These are phyloP conservation scores for Podila epigama DNA, from an alignment of 192 early-diverging fungal genomes.

Conservation along the genomic window DNA sequence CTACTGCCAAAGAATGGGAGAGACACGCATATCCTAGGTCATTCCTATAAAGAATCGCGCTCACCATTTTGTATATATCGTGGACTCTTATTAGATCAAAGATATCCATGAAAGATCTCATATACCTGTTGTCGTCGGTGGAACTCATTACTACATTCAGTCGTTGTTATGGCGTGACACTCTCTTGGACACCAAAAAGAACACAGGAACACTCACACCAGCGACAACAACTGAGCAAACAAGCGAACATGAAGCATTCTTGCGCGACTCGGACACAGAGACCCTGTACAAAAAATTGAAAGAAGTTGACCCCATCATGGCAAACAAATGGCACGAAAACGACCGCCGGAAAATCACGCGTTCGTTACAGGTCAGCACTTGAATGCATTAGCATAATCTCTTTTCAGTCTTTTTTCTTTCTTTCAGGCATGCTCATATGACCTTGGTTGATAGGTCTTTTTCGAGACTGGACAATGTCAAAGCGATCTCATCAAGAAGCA, in stretches of 20 bases:
- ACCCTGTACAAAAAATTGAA: slow-evolving; percentile 74
- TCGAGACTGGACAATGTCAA: slow-evolving; percentile 75
- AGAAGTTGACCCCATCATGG: slow-evolving; percentile 85
- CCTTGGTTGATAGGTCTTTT: slow-evolving; percentile 57
- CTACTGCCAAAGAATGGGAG: not conserved
- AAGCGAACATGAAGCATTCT: slow-evolving; percentile 26
- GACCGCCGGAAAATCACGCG: slow-evolving; percentile 88
- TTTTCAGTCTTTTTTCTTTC: not conserved
- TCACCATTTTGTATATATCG: no score
- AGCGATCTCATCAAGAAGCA: slow-evolving; percentile 80
- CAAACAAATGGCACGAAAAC: slow-evolving; percentile 88
- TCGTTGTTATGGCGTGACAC: slow-evolving; percentile 82
- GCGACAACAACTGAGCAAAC: slow-evolving; percentile 9
- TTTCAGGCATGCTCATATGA: not conserved
- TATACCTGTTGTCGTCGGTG: slow-evolving; percentile 91
- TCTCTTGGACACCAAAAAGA: slow-evolving; percentile 53
- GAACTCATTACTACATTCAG: slow-evolving; percentile 98
- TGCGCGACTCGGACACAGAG: slow-evolving; percentile 47
- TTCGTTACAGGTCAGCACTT: slow-evolving; percentile 74
- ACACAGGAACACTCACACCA: slow-evolving; percentile 14
- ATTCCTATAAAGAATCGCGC: no score
- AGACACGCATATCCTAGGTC: no score
- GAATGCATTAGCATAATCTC: not conserved
- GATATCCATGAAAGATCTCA: slow-evolving; percentile 74
- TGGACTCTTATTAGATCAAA: slow-evolving; percentile 62